These are phyloP conservation scores for Hanseniaspora nectarophila DNA, from an alignment of 805 yeast genomes.

Conservation along the genomic window DNA sequence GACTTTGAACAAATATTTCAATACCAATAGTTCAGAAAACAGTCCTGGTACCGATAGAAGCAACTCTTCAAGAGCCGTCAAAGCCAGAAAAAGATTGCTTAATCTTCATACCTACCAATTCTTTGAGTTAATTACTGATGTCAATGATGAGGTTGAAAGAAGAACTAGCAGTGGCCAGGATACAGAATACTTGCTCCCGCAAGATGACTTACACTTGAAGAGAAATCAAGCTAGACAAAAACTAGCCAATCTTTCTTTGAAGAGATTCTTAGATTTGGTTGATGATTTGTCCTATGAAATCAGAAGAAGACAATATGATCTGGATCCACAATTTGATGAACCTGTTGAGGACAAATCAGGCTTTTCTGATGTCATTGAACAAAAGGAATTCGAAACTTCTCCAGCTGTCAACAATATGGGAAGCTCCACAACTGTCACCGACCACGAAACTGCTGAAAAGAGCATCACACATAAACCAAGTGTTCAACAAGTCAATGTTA, in stretches of 20 bases:
- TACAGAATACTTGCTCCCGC: slow-evolving; percentile 57
- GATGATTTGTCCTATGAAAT: slow-evolving; percentile 81
- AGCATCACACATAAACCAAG: background rate
- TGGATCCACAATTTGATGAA: slow-evolving; percentile 16
- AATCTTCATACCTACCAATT: slow-evolving; percentile 76
- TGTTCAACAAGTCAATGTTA: slow-evolving; percentile 57
- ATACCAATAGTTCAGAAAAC: background rate
- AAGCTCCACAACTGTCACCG: background rate
- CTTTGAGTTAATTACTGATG: slow-evolving; percentile 83
- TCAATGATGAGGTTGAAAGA: slow-evolving; percentile 80
- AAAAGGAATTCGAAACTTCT: background rate
- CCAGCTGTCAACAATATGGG: background rate
- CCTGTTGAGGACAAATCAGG: slow-evolving; percentile 6
- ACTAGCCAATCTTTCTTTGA: slow-evolving; percentile 67
- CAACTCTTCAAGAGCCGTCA: slow-evolving; percentile 45
- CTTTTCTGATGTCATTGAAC: background rate
- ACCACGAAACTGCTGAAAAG: background rate
- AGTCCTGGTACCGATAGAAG: slow-evolving; percentile 21
- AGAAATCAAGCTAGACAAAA: slow-evolving; percentile 93
- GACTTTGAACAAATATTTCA: slow-evolving; percentile 7
- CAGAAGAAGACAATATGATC: slow-evolving; percentile 56
- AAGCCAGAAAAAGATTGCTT: slow-evolving; percentile 74
- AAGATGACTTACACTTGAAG: slow-evolving; percentile 71
- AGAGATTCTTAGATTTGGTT: slow-evolving; percentile 79
- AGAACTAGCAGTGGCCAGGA: slow-evolving; percentile 48